phyloP scores from a whole-genome alignment of 768 basidiomycete genomes.

The Tulasnella calospora region DNA sequence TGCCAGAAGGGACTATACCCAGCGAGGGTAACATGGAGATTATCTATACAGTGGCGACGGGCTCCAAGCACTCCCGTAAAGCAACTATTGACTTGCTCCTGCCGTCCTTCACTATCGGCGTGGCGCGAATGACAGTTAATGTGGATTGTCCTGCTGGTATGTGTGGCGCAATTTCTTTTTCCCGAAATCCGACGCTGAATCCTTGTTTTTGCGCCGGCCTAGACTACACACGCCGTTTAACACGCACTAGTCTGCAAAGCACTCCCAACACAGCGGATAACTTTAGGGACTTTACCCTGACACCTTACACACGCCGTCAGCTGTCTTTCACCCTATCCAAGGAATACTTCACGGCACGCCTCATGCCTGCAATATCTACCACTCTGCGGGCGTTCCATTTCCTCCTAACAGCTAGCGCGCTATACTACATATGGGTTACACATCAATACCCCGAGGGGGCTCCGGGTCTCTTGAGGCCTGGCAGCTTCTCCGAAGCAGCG shows the following conservation, averaged over 20 bases:
- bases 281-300: conserved; percentile 4
- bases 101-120: conserved; percentile 5
- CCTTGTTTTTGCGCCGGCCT: background rate
- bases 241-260: background rate
- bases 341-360: background rate
- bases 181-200: background rate
- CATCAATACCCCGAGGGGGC: conserved; percentile 2
- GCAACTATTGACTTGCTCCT: conserved; percentile 3
- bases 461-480: background rate
- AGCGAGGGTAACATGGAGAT: conserved; percentile 6
- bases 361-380: background rate
- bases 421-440: background rate
- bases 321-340: conserved; percentile 17
- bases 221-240: conserved; percentile 4
- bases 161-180: background rate
- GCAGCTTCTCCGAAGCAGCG: background rate
- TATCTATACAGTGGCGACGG: conserved; percentile 6
- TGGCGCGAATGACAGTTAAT: conserved; percentile 13
- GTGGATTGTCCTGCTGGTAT: conserved; percentile 10
- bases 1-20: background rate
- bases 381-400: background rate
- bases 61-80: background rate
- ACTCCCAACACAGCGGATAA: background rate
- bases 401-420: background rate
- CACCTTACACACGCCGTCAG: background rate